phyloP scores from a whole-genome alignment of 1,139 yeast species.

The Geotrichum aggregatum region DNA sequence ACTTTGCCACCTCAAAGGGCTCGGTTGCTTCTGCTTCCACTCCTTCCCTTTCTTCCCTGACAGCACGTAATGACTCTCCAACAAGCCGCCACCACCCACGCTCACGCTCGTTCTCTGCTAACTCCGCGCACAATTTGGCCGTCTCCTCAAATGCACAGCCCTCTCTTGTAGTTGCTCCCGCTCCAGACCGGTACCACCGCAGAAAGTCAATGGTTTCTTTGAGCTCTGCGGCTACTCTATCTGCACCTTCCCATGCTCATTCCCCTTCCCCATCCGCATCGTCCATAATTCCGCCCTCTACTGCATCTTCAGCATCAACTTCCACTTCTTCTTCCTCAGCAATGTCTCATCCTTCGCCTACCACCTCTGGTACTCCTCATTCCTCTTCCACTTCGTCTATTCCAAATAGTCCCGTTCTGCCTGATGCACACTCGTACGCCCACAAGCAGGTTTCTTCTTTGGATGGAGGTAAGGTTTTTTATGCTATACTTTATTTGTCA shows the following conservation, averaged over 20 bases:
- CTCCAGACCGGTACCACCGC: slow-evolving; percentile 36
- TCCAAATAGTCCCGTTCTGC: slow-evolving; percentile 13
- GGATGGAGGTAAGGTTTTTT: slow-evolving; percentile 9
- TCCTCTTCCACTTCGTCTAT: slow-evolving; percentile 18
- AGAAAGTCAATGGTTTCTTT: slow-evolving; percentile 26
- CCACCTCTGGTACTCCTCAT: slow-evolving; percentile 12
- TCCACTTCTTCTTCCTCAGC: slow-evolving; percentile 21
- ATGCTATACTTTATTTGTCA: slow-evolving; percentile 1
- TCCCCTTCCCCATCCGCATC: slow-evolving; percentile 16
- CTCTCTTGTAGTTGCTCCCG: slow-evolving; percentile 18
- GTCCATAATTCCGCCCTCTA: slow-evolving; percentile 19
- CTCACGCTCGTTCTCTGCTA: slow-evolving; percentile 16
- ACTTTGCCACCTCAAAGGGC: slow-evolving; percentile 14
- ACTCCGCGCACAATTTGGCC: slow-evolving; percentile 1
- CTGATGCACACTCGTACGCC: slow-evolving; percentile 10
- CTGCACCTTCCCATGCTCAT: slow-evolving; percentile 6
- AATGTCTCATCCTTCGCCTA: slow-evolving; percentile 18
- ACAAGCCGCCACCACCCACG: slow-evolving; percentile 9
- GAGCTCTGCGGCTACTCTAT: slow-evolving; percentile 16
- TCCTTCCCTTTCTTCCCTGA: slow-evolving; percentile 14
- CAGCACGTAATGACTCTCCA: not conserved
- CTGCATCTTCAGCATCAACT: slow-evolving; percentile 18
- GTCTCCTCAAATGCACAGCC: slow-evolving; percentile 14
- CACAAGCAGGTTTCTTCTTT: slow-evolving; percentile 8
- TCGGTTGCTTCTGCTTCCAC: slow-evolving; percentile 13